phyloP scores from a whole-genome alignment of 345 rosid genomes.

The Rhodamnia argentea region DNA sequence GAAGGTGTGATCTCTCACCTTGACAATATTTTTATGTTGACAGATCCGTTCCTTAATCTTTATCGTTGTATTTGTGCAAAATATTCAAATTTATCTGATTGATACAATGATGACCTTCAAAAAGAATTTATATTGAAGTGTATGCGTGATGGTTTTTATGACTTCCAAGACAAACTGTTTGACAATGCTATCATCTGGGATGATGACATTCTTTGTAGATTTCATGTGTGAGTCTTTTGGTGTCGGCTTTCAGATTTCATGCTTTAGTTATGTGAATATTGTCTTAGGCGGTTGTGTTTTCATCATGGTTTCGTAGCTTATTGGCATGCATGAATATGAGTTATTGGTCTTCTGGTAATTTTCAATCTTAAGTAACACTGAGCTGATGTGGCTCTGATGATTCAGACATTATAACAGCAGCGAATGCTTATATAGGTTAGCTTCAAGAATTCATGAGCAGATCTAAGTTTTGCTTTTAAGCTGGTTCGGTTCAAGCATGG shows the following conservation, averaged over 20 bases:
- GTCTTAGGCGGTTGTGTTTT: background rate
- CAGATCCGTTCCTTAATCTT: background rate
- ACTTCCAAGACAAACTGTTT: background rate
- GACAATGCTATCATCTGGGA: background rate
- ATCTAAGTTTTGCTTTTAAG: background rate
- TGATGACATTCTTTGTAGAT: background rate
- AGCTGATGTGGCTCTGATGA: background rate
- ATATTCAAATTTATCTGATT: background rate
- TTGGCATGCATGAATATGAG: background rate
- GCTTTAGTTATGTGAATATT: background rate
- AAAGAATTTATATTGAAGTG: background rate
- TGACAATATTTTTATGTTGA: background rate
- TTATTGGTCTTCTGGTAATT: background rate
- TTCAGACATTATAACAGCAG: background rate
- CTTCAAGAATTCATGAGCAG: background rate
- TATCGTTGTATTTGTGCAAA: background rate
- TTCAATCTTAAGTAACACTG: background rate
- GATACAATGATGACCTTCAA: background rate
- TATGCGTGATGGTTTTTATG: background rate
- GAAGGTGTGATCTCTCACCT: conserved; percentile 30
- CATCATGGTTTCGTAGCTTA: background rate
- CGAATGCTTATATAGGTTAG: background rate
- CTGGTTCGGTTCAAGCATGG: background rate
- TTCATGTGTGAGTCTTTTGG: background rate
- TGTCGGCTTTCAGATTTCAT: background rate